Evolutionary conservation across 345 rosid species (phyloP).

Genomic region (Bruguiera gymnorhiza): DNA sequence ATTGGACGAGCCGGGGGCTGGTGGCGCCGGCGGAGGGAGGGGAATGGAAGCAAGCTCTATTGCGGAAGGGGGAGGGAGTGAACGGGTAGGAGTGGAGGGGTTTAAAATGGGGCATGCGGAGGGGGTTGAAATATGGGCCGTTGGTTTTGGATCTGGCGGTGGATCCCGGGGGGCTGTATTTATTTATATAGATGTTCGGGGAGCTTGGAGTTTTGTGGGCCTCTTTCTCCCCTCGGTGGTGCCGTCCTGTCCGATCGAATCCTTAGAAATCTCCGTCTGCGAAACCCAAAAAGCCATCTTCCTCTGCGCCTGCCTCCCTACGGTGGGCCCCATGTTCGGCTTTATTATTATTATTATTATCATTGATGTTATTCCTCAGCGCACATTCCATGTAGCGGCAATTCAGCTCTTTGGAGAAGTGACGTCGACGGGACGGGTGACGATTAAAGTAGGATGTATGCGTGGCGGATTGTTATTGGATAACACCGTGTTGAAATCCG

Average conservation of each 20-base stretch:
- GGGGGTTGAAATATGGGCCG: conserved; percentile 26
- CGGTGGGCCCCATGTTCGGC: conserved; percentile 7
- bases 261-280: conserved; percentile 33
- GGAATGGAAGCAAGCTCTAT: background rate
- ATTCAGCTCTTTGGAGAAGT: background rate
- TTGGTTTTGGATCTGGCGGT: conserved; percentile 42
- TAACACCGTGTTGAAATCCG: too few relatives aligned
- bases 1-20: too few relatives aligned
- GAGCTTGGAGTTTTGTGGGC: background rate
- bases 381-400: background rate
- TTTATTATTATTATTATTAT: background rate
- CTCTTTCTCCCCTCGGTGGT: conserved; percentile 4
- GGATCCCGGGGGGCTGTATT: conserved; percentile 21
- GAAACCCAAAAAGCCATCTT: background rate
- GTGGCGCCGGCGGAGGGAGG: background rate
- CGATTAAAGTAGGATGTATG: background rate
- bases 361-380: too few relatives aligned
- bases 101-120: background rate
- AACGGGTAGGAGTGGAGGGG: background rate
- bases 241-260: conserved; percentile 15
- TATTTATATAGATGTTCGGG: background rate
- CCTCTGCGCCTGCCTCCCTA: background rate
- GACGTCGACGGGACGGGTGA: background rate
- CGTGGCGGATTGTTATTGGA: background rate
- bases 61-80: background rate